A percentile compares a stretch with the other conserved stretches of the same genome.
Evolutionary conservation across 768 basidiomycete species (phyloP).

Genomic region (Tylopilus cervinicoccineus): DNA sequence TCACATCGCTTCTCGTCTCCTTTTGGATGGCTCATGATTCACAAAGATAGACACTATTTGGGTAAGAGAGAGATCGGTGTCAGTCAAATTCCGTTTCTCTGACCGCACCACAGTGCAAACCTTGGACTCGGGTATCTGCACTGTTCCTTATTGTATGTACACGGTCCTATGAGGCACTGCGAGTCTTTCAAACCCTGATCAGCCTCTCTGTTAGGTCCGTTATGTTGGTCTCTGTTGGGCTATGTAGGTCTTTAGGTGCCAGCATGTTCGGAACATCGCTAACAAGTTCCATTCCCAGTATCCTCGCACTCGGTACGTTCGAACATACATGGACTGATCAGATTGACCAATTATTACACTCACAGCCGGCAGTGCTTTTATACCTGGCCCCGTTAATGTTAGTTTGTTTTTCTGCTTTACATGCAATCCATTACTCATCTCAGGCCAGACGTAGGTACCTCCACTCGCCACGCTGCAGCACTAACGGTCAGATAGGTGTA

Average conservation of each 20-base stretch:
- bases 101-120: constrained; percentile 1
- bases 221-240: constrained; percentile 11
- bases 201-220: constrained; percentile 10
- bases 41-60: constrained; percentile 13
- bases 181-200: background rate
- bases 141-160: constrained; percentile 15
- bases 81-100: background rate
- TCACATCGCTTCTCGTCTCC: background rate
- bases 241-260: background rate
- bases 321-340: background rate
- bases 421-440: background rate
- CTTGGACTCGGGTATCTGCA: constrained; percentile 14
- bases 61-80: background rate
- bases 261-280: background rate
- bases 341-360: background rate
- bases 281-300: background rate
- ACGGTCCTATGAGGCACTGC: too few species aligned
- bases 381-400: constrained; percentile 6
- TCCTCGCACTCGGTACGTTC: constrained; percentile 4
- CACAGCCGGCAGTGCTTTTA: constrained; percentile 3
- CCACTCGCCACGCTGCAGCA: background rate
- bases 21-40: background rate
- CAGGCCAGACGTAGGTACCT: constrained; percentile 1
- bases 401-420: background rate
- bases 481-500: constrained; percentile 6